Evolutionary conservation across 495 filamentous ascomycete genomes (phyloP).

Genomic region (Aspergillus wentii): DNA sequence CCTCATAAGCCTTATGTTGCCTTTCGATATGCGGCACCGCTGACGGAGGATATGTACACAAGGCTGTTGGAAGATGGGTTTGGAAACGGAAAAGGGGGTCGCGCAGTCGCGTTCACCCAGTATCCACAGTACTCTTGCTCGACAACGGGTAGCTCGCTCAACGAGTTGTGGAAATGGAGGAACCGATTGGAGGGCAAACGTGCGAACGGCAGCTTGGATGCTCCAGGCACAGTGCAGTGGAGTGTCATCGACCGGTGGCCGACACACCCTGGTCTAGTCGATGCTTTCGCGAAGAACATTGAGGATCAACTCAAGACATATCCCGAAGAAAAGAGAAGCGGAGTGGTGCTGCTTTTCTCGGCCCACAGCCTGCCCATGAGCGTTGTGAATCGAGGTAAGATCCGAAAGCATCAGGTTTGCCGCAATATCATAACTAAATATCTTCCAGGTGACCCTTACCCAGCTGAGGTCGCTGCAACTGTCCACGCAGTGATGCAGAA

Average conservation of each 20-base stretch:
- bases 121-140: constrained; percentile 99
- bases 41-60: constrained; percentile 91
- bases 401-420: no score
- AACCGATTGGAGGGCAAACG: constrained; percentile 79
- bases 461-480: constrained; percentile 94
- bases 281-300: constrained; percentile 88
- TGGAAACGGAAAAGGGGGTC: constrained; percentile 75
- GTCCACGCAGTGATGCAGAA: constrained; percentile 94
- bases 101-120: constrained; percentile 96
- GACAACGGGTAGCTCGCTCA: constrained; percentile 92
- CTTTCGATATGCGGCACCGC: constrained; percentile 91
- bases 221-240: constrained; percentile 76
- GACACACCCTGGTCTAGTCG: constrained; percentile 79
- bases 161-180: constrained; percentile 96
- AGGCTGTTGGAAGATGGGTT: constrained; percentile 83
- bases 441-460: constrained; percentile 79
- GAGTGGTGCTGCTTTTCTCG: constrained; percentile 86
- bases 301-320: constrained; percentile 78
- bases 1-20: constrained; percentile 98
- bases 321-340: constrained; percentile 66
- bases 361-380: constrained; percentile 96
- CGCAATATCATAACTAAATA: constrained; percentile 11
- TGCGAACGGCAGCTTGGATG: constrained; percentile 40
- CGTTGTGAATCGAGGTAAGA: constrained; percentile 82
- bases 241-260: constrained; percentile 99